Evolutionary conservation across 129 eudicot species (phyloP), one percentile per base, ranked within the genome.

Genomic region (Tanacetum coccineum): DNA sequence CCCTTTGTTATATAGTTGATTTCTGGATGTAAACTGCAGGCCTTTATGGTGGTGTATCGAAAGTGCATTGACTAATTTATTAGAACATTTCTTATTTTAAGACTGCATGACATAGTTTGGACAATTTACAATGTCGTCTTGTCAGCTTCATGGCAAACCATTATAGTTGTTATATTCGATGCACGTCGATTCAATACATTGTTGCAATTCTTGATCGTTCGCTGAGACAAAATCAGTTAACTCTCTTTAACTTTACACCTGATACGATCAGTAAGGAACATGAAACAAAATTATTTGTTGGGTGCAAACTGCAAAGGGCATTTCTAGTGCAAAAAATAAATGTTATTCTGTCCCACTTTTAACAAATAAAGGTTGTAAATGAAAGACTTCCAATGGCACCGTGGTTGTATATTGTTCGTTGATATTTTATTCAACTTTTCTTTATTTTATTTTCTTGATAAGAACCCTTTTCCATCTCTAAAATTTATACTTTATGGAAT

Each of bases 261-360:
- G 36, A 30, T 30, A 30, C 36, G 5, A 30, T 30, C 36, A 30
- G 36, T 30, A 30, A 30, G 36, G 40, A 36, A 36, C 40, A 36
- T 36, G 40, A 36, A 36, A 36, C 40, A 36, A 36, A 32, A 11
- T 28, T 28, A 44, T 59, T 59, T 56, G 25, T 56, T 22, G 32
- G 30, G 13, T 56, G 20, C 18, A 49, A n/a, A 12, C 17, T 49
- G n/a, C 18, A 11, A 49, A 49, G n/a, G 7, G 42, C 15, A 49
- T 49, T 49, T 49, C n/a, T 11, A 49, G 54, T 3, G 54, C 54
- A 14, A 49, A 49, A 49, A 49, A 49, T 4, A 49, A 14, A 49
- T 49, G 19, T 49, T 49, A 49, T 49, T 49, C 6, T 53, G 19
- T 52, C 62, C 62, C n/a, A 56, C 62, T 56, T 56, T 56, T 12